Percentiles rank a stretch among this genome's conserved stretches.
These are phyloP conservation scores for Ogataea zsoltii DNA, from an alignment of 805 yeast species.

Conservation along the genomic window DNA sequence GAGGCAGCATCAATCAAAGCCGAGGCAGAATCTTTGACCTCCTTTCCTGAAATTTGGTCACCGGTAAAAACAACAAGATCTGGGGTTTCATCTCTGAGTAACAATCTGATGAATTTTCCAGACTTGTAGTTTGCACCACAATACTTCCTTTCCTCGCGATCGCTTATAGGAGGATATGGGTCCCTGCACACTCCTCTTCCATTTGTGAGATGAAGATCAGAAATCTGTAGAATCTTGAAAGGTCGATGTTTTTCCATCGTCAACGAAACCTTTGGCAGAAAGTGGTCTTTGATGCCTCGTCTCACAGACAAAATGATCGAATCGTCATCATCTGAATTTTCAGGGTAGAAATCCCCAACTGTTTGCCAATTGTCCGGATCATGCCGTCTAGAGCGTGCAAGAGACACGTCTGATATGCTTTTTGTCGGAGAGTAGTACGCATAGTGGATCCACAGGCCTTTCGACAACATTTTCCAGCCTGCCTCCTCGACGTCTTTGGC, in stretches of 20 bases:
- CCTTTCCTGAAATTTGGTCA: conserved; percentile 60
- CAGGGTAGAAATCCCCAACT: too few species aligned
- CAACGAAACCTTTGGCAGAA: conserved; percentile 6
- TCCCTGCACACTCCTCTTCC: too few species aligned
- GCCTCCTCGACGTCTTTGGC: too few species aligned
- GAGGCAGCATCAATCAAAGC: too few species aligned
- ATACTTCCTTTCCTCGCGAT: conserved; percentile 80
- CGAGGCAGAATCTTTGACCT: conserved; percentile 54
- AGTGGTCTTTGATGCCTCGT: conserved; percentile 20
- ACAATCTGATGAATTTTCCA: conserved; percentile 58
- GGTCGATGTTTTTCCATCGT: conserved; percentile 38
- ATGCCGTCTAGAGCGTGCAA: too few species aligned
- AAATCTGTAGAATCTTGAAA: conserved; percentile 82
- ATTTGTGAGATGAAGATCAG: conserved; percentile 73
- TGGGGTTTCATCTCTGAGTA: conserved; percentile 66
- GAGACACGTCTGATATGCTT: too few species aligned
- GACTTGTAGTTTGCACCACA: too few species aligned
- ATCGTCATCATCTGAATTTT: not conserved
- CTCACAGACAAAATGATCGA: conserved; percentile 29
- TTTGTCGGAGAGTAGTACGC: too few species aligned
- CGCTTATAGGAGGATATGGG: conserved; percentile 17
- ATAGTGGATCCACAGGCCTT: too few species aligned
- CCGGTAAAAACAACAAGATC: conserved; percentile 87
- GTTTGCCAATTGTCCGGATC: too few species aligned
- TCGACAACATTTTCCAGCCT: too few species aligned